These are phyloP conservation scores for Fusarium longipes DNA, from an alignment of 2,329 filamentous ascomycete genomes.

Conservation along the genomic window DNA sequence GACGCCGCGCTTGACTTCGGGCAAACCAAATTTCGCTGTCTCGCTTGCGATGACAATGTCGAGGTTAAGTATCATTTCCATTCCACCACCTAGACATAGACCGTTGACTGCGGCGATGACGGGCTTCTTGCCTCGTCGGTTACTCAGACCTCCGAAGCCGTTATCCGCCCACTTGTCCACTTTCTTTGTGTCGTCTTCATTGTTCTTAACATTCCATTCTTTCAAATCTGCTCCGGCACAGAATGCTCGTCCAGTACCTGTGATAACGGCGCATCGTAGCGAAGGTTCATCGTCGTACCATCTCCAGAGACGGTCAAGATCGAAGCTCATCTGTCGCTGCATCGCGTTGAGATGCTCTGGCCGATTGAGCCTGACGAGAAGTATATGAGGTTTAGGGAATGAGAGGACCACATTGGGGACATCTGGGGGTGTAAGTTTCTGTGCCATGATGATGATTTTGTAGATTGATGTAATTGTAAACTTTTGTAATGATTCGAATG, in stretches of 20 bases:
- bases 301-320: constrained; percentile 61
- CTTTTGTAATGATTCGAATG: not conserved
- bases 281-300: constrained; percentile 72
- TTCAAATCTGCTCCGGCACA: constrained; percentile 75
- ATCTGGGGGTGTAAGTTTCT: constrained; percentile 54
- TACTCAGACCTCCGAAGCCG: constrained; percentile 71
- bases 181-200: constrained; percentile 45
- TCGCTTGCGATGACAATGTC: constrained; percentile 73
- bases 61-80: constrained; percentile 78
- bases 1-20: constrained; percentile 77
- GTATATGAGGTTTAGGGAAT: constrained; percentile 65
- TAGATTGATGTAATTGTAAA: constrained; percentile 10
- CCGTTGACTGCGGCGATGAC: constrained; percentile 81
- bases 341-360: constrained; percentile 69
- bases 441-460: constrained; percentile 36
- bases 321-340: constrained; percentile 59
- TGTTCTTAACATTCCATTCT: constrained; percentile 66
- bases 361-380: constrained; percentile 71
- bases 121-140: constrained; percentile 75
- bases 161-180: constrained; percentile 57
- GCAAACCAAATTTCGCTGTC: constrained; percentile 71
- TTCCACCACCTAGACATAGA: constrained; percentile 76
- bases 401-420: constrained; percentile 57
- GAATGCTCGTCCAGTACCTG: constrained; percentile 71
- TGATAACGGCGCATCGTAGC: constrained; percentile 71